Evolutionary conservation across 345 rosid species (phyloP).

Genomic region (Rhodomyrtus tomentosa): DNA sequence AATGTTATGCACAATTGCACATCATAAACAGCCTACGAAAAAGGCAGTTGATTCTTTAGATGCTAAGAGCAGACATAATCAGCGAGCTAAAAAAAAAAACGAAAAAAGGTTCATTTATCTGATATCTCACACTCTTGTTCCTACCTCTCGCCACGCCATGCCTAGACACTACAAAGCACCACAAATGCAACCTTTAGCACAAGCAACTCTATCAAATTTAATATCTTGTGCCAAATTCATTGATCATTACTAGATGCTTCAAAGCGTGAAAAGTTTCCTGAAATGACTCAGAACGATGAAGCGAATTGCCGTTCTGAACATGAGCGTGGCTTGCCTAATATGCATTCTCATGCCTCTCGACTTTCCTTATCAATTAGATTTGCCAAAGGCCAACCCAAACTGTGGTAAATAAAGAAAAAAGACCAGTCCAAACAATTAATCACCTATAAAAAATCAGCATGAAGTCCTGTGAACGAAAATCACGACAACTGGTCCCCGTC

Average conservation of each 20-base stretch:
- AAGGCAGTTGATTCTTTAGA: not conserved
- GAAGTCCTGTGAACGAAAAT: not conserved
- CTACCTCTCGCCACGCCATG: not conserved
- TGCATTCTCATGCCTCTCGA: not conserved
- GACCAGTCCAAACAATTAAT: not conserved
- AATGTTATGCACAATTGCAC: not conserved
- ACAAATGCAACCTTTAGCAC: not conserved
- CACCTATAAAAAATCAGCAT: not conserved
- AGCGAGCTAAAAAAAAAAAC: not conserved
- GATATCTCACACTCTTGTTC: not conserved
- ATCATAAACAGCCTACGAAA: not conserved
- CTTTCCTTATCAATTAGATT: not conserved
- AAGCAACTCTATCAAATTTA: not conserved
- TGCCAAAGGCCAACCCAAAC: not conserved
- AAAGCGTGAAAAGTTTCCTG: not conserved
- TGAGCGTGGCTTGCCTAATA: not conserved
- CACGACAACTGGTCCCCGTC: not conserved
- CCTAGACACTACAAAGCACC: not conserved
- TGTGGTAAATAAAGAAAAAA: not conserved
- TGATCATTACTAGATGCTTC: not conserved
- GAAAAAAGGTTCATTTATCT: not conserved
- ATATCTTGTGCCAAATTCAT: not conserved
- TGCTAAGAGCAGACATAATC: not conserved
- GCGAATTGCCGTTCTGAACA: not conserved
- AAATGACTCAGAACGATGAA: not conserved